Conservation (phyloP, 2,329 filamentous ascomycete species). For the Xylogone sp. region DNA sequence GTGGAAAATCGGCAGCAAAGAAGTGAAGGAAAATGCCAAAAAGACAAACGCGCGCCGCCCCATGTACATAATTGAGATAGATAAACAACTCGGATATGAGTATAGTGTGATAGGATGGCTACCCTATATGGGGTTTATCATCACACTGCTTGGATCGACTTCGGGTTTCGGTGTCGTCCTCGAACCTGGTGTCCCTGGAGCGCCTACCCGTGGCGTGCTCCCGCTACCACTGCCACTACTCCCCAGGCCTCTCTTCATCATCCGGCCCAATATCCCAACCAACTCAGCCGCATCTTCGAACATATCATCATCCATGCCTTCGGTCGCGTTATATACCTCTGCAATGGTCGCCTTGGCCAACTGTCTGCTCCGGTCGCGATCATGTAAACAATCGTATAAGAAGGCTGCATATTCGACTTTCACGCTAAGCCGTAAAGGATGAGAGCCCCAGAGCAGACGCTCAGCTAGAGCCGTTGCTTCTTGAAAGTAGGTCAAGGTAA, state of each 20-base stretch:
- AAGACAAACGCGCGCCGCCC: not conserved
- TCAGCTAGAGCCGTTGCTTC: conserved; percentile 75
- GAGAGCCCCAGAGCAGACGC: conserved; percentile 74
- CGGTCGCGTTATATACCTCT: conserved; percentile 86
- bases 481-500: conserved; percentile 76
- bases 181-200: conserved; percentile 74
- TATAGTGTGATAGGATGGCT: not conserved
- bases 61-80: not conserved
- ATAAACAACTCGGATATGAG: not conserved
- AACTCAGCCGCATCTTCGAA: conserved; percentile 89
- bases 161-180: conserved; percentile 70
- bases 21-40: not conserved
- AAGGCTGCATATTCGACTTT: conserved; percentile 93
- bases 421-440: conserved; percentile 83
- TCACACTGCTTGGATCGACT: not conserved
- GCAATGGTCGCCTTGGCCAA: conserved; percentile 80
- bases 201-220: conserved; percentile 14
- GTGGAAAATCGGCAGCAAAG: not conserved
- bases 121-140: not conserved
- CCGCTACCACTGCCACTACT: conserved; percentile 8
- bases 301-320: conserved; percentile 93
- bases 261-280: conserved; percentile 79
- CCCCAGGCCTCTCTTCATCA: conserved; percentile 70
- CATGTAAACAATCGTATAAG: conserved; percentile 87
- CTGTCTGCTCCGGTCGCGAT: conserved; percentile 69